Base-by-base conservation (phyloP, 345 rosid species). In the Salix arbutifolia region DNA sequence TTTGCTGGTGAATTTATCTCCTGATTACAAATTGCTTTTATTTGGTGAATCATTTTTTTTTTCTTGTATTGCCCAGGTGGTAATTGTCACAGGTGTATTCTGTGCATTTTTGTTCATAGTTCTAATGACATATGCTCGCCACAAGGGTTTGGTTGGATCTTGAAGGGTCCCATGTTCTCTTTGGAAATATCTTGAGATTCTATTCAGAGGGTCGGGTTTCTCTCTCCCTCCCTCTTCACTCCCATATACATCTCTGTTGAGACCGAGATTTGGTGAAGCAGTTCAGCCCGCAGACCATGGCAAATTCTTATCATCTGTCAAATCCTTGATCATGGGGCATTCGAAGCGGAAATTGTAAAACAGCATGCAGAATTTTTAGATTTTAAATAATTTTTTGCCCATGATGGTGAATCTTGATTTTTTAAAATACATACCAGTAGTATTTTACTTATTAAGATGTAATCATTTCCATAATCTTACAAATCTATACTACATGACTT, bases 61-160 rank as follows among this genome's bases (percentile, higher is more conserved):
- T 77, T 30, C 3, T 42, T 10, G 44, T 40, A 11, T 42, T 42
- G 46, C 46, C 71, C 72, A 95, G 99, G 99, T 95, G 60, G 92
- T 93, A 73, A 83, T 84, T 14, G 11, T 84, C 16, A 50, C 94
- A 0, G 97, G 92, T 65, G 23, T 74, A 18, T 0, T 85, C 26
- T 89, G 79, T 71, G 83, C 86, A 16, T 1, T 79, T 40, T 0
- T 89, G 67, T 96, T 93, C 75, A 7, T 87, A 62, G 18, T 87
- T 60, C 84, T 92, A 28, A 88, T 93, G 84, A 86, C 97, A 2
- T 94, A 90, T 72, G 97, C 99, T 69, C 91, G 97, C 65, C 81
- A 82, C 83, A 96, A 96, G 85, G 96, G 98, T 42, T 85, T 93
- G 72, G 91, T 96, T 19, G 98, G 99, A 79, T 91, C 98, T 69